Evolutionary conservation across 139 green algal species (phyloP).

Genomic region (Gonium pectorale): DNA sequence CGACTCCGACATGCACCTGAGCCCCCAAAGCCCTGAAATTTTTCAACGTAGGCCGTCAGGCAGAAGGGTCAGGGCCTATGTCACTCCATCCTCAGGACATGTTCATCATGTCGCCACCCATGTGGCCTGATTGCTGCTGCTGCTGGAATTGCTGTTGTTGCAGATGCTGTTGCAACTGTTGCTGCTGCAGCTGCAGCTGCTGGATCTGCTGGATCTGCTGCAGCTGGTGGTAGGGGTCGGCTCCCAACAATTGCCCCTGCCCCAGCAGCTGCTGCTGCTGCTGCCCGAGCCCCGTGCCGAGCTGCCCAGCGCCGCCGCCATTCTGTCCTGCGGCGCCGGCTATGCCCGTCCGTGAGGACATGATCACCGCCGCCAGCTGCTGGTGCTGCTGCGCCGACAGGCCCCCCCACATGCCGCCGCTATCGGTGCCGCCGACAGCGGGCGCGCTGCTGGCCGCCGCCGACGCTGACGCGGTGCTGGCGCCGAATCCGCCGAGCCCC

Average conservation of each 20-base stretch:
- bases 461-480: no score
- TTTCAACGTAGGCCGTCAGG: no score
- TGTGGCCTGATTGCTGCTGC: neutral
- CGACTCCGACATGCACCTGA: no score
- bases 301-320: constrained; percentile 10
- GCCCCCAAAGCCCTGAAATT: no score
- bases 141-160: constrained; percentile 2
- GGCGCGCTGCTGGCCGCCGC: neutral
- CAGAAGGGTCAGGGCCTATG: no score
- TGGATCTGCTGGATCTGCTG: neutral
- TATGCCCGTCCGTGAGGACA: neutral
- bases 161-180: neutral
- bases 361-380: constrained; percentile 14
- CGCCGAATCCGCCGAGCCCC: neutral
- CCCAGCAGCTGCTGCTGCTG: neutral
- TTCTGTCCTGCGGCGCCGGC: neutral
- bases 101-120: no score
- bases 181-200: neutral
- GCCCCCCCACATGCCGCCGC: constrained; percentile 14
- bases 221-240: neutral
- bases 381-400: constrained; percentile 25
- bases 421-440: neutral
- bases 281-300: constrained; percentile 1
- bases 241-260: neutral
- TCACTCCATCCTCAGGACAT: no score